A percentile compares a stretch with the other conserved stretches of the same genome.
These are phyloP conservation scores for Saturnispora serradocipensis DNA, from an alignment of 805 yeast genomes.

Conservation along the genomic window DNA sequence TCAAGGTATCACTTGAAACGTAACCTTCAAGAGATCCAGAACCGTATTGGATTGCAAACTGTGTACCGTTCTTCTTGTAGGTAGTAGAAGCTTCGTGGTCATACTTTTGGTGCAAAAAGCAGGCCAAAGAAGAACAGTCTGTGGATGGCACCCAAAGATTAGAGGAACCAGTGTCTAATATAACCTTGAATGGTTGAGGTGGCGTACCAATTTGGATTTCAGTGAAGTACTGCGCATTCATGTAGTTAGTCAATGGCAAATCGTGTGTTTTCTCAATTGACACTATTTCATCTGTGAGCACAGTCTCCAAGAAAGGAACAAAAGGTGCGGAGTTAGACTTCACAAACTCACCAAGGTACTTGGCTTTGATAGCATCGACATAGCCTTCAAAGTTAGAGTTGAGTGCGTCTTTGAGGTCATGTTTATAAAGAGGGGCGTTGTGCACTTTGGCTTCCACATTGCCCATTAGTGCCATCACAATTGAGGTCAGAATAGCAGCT, in stretches of 20 bases:
- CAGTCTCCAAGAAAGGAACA: slow-evolving; percentile 34
- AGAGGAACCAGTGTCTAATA: slow-evolving; percentile 93
- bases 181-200: slow-evolving; percentile 85
- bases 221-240: slow-evolving; percentile 94
- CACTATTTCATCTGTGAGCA: slow-evolving; percentile 2
- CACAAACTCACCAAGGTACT: slow-evolving; percentile 30
- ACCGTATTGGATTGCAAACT: slow-evolving; percentile 82
- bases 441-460: slow-evolving; percentile 37
- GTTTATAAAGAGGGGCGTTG: slow-evolving; percentile 38
- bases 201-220: slow-evolving; percentile 91
- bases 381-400: slow-evolving; percentile 40
- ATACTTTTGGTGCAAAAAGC: slow-evolving; percentile 88
- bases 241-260: slow-evolving; percentile 82
- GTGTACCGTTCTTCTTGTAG: slow-evolving; percentile 79
- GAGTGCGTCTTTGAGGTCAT: slow-evolving; percentile 39
- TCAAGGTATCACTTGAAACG: slow-evolving; percentile 76
- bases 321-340: slow-evolving; percentile 23
- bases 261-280: slow-evolving; percentile 43
- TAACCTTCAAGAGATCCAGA: slow-evolving; percentile 89
- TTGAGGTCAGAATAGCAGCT: slow-evolving; percentile 31
- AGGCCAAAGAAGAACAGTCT: slow-evolving; percentile 89
- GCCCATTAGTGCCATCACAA: slow-evolving; percentile 14
- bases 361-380: slow-evolving; percentile 38
- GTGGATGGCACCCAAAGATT: slow-evolving; percentile 93
- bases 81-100: slow-evolving; percentile 76